Evolutionary conservation across 352 stramenopile species (phyloP).

Genomic region (Peronospora destructor): DNA sequence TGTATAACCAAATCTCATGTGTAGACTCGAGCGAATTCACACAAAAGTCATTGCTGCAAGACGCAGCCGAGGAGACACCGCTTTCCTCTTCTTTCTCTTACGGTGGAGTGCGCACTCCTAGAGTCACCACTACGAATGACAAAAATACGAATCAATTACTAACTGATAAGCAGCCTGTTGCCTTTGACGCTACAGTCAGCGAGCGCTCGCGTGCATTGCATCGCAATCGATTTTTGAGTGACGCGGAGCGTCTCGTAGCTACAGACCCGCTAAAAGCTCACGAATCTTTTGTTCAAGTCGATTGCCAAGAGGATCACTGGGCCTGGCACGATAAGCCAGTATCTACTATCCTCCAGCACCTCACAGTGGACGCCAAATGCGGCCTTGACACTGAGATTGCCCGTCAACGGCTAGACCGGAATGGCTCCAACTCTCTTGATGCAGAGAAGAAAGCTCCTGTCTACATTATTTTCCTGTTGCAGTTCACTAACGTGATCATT

Average conservation of each 20-base stretch:
- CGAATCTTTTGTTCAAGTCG: constrained; percentile 51
- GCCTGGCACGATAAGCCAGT: constrained; percentile 55
- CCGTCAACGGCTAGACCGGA: constrained; percentile 26
- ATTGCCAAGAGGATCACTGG: constrained; percentile 34
- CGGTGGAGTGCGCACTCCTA: constrained; percentile 58
- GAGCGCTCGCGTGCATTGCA: constrained; percentile 30
- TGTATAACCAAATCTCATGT: constrained; percentile 29
- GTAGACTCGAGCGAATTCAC: constrained; percentile 26
- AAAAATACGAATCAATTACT: constrained; percentile 21
- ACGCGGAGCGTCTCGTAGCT: constrained; percentile 45
- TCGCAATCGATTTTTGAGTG: constrained; percentile 51
- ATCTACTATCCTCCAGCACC: constrained; percentile 28
- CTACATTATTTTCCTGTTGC: constrained; percentile 59
- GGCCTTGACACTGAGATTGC: constrained; percentile 36
- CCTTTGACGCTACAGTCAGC: constrained; percentile 8
- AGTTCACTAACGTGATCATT: constrained; percentile 79
- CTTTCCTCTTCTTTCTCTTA: constrained; percentile 56
- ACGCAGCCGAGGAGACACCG: constrained; percentile 23
- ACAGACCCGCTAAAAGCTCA: constrained; percentile 41
- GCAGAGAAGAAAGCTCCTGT: constrained; percentile 50
- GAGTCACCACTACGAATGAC: constrained; percentile 22
- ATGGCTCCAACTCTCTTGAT: constrained; percentile 48
- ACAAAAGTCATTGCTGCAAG: constrained; percentile 19
- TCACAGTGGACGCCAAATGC: constrained; percentile 35
- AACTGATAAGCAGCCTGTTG: constrained; percentile 12